These are phyloP conservation scores for Biscogniauxia mediterranea DNA, from an alignment of 2,329 filamentous ascomycete species.

Conservation along the genomic window DNA sequence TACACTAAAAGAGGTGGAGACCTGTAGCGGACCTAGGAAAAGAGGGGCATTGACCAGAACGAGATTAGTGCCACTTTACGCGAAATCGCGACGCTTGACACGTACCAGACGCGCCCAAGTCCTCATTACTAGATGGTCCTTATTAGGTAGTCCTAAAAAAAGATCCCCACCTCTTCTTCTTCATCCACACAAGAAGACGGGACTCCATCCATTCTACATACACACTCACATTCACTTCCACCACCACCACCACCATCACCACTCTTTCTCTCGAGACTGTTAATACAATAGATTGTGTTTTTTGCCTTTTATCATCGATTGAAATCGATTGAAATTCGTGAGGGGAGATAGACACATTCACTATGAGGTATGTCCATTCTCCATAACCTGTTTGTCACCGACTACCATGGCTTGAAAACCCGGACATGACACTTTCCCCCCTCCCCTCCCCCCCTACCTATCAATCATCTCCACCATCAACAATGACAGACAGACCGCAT, in stretches of 20 bases:
- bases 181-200: background rate
- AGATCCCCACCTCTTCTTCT: background rate
- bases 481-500: background rate
- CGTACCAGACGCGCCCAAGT: conserved; percentile 23
- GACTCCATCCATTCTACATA: conserved; percentile 8
- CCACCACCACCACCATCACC: too few relatives aligned
- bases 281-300: background rate
- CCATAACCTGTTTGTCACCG: background rate
- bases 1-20: too few relatives aligned
- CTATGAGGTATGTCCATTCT: background rate
- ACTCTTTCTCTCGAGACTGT: background rate
- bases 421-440: background rate
- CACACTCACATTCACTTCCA: background rate
- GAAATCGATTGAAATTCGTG: background rate
- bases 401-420: background rate
- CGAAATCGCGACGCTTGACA: conserved; percentile 27
- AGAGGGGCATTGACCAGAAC: background rate
- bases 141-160: background rate
- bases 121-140: too few relatives aligned
- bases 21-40: too few relatives aligned
- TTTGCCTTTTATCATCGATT: background rate
- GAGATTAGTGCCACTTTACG: conserved; percentile 46
- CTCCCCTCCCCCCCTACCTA: too few relatives aligned
- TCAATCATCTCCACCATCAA: too few relatives aligned
- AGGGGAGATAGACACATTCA: background rate